A percentile compares a stretch with the other conserved stretches of the same genome.
Evolutionary conservation across 192 early-diverging fungal genomes (phyloP).

Genomic region (Coemansia sp.): DNA sequence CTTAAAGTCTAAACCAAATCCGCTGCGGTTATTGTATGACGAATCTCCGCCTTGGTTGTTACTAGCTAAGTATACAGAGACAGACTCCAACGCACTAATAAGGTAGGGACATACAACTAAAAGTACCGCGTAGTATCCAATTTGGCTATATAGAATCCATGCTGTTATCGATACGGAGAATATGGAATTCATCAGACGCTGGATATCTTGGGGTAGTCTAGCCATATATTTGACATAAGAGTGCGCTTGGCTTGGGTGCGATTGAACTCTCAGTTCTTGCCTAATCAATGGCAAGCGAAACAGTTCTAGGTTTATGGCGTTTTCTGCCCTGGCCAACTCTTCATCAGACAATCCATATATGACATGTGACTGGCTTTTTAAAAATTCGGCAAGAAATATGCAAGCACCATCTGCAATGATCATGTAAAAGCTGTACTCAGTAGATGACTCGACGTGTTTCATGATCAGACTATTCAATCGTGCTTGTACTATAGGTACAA

Average conservation of each 20-base stretch:
- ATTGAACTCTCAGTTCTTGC: conserved; percentile 18
- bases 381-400: conserved; percentile 3
- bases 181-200: background rate
- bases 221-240: background rate
- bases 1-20: background rate
- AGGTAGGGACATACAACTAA: conserved; percentile 12
- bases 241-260: background rate
- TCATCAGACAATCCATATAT: background rate
- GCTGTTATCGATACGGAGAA: background rate
- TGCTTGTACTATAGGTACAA: conserved; percentile 1
- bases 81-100: background rate
- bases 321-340: background rate
- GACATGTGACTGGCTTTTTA: conserved; percentile 11
- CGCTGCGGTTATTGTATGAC: no score
- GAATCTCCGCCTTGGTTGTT: conserved; percentile 1
- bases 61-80: background rate
- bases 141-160: conserved; percentile 23
- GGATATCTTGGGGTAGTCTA: conserved; percentile 6
- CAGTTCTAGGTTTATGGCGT: conserved; percentile 15
- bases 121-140: conserved; percentile 35
- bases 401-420: conserved; percentile 11
- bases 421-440: conserved; percentile 21
- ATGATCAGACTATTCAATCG: conserved; percentile 17
- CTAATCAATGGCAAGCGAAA: conserved; percentile 27
- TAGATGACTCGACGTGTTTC: conserved; percentile 22